A percentile compares a stretch with the other conserved stretches of the same genome.
These are phyloP conservation scores for Porpolomopsis calyptriformis DNA, from an alignment of 768 basidiomycete species.

Conservation along the genomic window DNA sequence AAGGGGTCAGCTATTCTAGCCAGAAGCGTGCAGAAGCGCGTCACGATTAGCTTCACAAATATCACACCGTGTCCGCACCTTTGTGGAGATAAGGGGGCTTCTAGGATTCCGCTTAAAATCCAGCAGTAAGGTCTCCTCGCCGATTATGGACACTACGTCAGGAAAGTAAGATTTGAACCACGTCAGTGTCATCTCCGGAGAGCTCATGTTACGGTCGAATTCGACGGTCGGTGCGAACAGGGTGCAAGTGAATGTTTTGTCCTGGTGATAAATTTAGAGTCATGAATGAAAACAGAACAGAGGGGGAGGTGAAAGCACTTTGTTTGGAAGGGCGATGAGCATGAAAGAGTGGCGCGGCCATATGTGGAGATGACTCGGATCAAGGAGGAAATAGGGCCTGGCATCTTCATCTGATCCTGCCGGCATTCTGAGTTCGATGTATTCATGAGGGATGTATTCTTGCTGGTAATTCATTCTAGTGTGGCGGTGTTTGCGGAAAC, in stretches of 20 bases:
- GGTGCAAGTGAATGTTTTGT: slow-evolving; percentile 95
- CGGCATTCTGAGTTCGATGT: slow-evolving; percentile 94
- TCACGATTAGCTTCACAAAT: slow-evolving; percentile 12
- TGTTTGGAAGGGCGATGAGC: slow-evolving; percentile 97
- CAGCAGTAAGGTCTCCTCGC: slow-evolving; percentile 61
- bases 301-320: slow-evolving; percentile 43
- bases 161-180: slow-evolving; percentile 85
- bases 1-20: slow-evolving; percentile 57
- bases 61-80: slow-evolving; percentile 45
- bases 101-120: slow-evolving; percentile 81
- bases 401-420: slow-evolving; percentile 54
- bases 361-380: slow-evolving; percentile 94
- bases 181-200: slow-evolving; percentile 41
- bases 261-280: slow-evolving; percentile 38
- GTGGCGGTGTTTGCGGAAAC: slow-evolving; percentile 19
- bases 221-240: slow-evolving; percentile 80
- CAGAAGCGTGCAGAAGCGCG: slow-evolving; percentile 2
- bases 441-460: slow-evolving; percentile 91
- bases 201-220: slow-evolving; percentile 57
- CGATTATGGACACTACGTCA: slow-evolving; percentile 79
- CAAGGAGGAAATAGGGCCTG: slow-evolving; percentile 66
- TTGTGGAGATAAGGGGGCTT: slow-evolving; percentile 83
- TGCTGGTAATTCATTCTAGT: slow-evolving; percentile 89
- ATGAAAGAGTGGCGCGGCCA: slow-evolving; percentile 99
- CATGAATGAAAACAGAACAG: slow-evolving; percentile 14